Evolutionary conservation across 257 asterid species (phyloP).

Genomic region (Cinchona pubescens): DNA sequence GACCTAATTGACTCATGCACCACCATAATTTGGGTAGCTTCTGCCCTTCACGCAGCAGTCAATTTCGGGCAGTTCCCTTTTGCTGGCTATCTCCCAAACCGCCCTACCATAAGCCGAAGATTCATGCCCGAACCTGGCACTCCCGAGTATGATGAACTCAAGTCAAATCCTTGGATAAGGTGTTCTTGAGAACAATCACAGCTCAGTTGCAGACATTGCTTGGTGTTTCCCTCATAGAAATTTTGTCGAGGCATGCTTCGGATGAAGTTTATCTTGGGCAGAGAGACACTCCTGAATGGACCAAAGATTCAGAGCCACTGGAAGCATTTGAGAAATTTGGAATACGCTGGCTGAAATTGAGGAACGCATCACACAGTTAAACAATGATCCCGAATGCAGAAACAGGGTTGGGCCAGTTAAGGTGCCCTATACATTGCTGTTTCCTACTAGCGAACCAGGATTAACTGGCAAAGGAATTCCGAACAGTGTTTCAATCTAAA

Average conservation of each 20-base stretch:
- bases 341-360: constrained; percentile 46
- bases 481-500: constrained; percentile 52
- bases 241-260: constrained; percentile 63
- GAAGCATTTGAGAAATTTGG: constrained; percentile 56
- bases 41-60: constrained; percentile 78
- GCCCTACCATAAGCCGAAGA: constrained; percentile 63
- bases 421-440: constrained; percentile 65
- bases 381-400: constrained; percentile 41
- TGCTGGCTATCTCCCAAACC: constrained; percentile 61
- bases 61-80: constrained; percentile 72
- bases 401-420: constrained; percentile 64
- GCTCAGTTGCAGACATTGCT: constrained; percentile 53
- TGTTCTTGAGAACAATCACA: constrained; percentile 57
- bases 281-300: constrained; percentile 61
- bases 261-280: constrained; percentile 69
- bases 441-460: constrained; percentile 53
- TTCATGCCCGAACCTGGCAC: constrained; percentile 57
- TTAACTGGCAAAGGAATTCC: constrained; percentile 75
- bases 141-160: constrained; percentile 61
- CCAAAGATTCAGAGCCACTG: constrained; percentile 40
- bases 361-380: constrained; percentile 37
- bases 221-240: constrained; percentile 60
- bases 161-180: constrained; percentile 58
- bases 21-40: constrained; percentile 65
- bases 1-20: constrained; percentile 65